Percentiles rank a stretch among this genome's conserved stretches.
These are phyloP conservation scores for Coprinellus micaceus DNA, from an alignment of 768 basidiomycete species.

Conservation along the genomic window DNA sequence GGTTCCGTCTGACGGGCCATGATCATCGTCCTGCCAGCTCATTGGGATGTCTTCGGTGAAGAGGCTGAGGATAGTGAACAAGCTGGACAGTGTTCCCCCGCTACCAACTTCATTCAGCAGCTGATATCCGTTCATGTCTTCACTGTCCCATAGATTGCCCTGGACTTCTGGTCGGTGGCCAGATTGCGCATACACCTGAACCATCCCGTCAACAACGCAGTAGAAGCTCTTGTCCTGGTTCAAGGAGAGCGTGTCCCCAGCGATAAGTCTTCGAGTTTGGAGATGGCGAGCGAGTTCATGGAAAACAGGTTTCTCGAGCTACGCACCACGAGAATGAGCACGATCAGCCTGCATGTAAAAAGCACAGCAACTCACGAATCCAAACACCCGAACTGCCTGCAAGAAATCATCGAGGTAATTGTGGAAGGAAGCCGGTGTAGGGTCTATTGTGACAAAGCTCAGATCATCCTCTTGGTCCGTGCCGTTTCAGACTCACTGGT, in stretches of 20 bases:
- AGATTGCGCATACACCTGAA: constrained; percentile 85
- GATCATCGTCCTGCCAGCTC: constrained; percentile 77
- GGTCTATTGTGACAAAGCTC: constrained; percentile 18
- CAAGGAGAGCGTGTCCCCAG: constrained; percentile 89
- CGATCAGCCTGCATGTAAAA: constrained; percentile 8
- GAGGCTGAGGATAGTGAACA: constrained; percentile 94
- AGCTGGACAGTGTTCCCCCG: constrained; percentile 90
- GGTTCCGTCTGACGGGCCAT: constrained; percentile 23
- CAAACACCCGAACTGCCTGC: constrained; percentile 94
- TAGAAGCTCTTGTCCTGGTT: constrained; percentile 95
- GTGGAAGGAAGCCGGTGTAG: constrained; percentile 77
- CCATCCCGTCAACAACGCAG: constrained; percentile 96
- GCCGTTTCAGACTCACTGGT: constrained; percentile 36
- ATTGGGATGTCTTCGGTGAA: constrained; percentile 94
- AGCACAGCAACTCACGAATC: constrained; percentile 78
- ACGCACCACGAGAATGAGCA: too few relatives aligned
- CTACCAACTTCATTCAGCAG: constrained; percentile 94
- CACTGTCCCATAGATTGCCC: constrained; percentile 70
- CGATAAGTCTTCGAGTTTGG: constrained; percentile 91
- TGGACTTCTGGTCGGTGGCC: constrained; percentile 45
- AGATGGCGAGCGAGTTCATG: constrained; percentile 95
- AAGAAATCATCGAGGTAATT: constrained; percentile 97
- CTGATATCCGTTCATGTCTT: constrained; percentile 93
- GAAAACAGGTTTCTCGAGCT: constrained; percentile 94
- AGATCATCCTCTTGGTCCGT: too few relatives aligned